A percentile compares a stretch with the other conserved stretches of the same genome.
Conservation (phyloP, 768 basidiomycete species). For the Panus rudis region DNA sequence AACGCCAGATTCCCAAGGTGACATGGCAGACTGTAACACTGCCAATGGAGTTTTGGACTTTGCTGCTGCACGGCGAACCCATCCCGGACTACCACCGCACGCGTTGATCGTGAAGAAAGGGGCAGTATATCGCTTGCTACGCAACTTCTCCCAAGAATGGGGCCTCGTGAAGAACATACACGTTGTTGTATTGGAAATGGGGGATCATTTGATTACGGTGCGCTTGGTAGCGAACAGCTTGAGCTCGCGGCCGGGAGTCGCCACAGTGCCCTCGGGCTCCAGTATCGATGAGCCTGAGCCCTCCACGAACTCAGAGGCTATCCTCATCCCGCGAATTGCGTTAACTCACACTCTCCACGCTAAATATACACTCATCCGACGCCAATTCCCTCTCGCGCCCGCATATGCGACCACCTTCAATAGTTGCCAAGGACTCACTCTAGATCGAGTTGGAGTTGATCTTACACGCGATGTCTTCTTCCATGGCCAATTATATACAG, state of each 20-base stretch:
- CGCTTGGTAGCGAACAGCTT: too few relatives aligned
- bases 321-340: conserved; percentile 22
- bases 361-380: conserved; percentile 26
- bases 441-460: conserved; percentile 32
- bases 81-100: conserved; percentile 20
- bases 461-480: conserved; percentile 31
- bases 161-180: conserved; percentile 36
- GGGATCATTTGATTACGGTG: conserved; percentile 17
- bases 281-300: conserved; percentile 10
- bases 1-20: too few relatives aligned
- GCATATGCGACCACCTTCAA: conserved; percentile 38
- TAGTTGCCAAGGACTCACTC: conserved; percentile 35
- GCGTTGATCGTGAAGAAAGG: conserved; percentile 25
- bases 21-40: too few relatives aligned
- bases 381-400: conserved; percentile 31
- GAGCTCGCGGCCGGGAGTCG: conserved; percentile 8
- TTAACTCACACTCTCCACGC: conserved; percentile 18
- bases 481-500: conserved; percentile 29
- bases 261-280: conserved; percentile 5
- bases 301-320: too few relatives aligned
- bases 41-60: too few relatives aligned
- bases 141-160: conserved; percentile 30
- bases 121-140: conserved; percentile 27
- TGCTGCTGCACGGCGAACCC: conserved; percentile 12
- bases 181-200: conserved; percentile 26